A percentile compares a stretch with the other conserved stretches of the same genome.
Evolutionary conservation across 768 basidiomycete species (phyloP).

Genomic region (Leccinellum rugosiceps): DNA sequence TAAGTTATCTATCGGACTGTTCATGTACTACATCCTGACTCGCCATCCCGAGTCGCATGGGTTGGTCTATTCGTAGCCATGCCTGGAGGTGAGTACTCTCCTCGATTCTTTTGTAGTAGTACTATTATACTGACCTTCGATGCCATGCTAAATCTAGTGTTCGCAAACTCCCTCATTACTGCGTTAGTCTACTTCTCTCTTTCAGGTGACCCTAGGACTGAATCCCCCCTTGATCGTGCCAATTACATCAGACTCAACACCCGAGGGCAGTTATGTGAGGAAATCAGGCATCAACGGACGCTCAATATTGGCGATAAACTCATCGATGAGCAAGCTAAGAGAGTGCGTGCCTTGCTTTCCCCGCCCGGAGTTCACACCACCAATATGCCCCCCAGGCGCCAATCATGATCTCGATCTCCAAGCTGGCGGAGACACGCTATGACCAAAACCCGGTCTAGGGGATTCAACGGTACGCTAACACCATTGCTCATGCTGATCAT

Average conservation of each 20-base stretch:
- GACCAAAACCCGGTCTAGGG: conserved; percentile 9
- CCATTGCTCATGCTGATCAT: neutral
- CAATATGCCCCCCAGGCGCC: conserved; percentile 10
- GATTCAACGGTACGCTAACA: neutral
- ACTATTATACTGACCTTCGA: neutral
- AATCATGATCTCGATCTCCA: conserved; percentile 15
- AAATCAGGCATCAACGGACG: conserved; percentile 14
- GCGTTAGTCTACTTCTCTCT: conserved; percentile 10
- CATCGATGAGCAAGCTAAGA: conserved; percentile 1
- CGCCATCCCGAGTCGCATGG: conserved; percentile 11
- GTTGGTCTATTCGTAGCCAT: conserved; percentile 11
- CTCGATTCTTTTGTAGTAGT: too few species aligned
- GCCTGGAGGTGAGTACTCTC: conserved; percentile 16
- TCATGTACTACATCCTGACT: neutral
- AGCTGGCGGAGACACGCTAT: conserved; percentile 1
- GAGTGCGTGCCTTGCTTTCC: conserved; percentile 1
- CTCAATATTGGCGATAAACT: neutral
- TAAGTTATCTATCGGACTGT: neutral
- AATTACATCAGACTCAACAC: conserved; percentile 11
- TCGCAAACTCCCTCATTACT: conserved; percentile 14
- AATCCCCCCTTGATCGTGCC: neutral
- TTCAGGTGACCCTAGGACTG: neutral
- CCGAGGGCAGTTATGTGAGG: conserved; percentile 3
- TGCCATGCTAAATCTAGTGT: conserved; percentile 7
- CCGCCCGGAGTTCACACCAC: neutral